Conservation (phyloP, 352 stramenopile genomes). For the Aphanomyces stellatus region DNA sequence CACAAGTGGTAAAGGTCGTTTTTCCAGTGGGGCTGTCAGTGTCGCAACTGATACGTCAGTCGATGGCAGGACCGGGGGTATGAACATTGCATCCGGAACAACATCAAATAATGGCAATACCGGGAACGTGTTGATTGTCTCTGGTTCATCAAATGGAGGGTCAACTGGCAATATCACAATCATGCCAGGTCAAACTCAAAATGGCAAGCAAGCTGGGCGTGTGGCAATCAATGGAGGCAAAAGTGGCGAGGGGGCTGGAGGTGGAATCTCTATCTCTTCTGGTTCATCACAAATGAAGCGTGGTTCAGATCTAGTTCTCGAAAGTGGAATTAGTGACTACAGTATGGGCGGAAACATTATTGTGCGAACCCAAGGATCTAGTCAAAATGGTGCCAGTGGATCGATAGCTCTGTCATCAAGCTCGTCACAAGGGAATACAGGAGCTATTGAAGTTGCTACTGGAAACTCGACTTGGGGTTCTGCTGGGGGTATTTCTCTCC, state of each 20-base stretch:
- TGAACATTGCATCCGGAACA: too few species aligned
- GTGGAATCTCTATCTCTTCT: constrained; percentile 23
- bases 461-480: constrained; percentile 23
- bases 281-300: constrained; percentile 19
- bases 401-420: constrained; percentile 19
- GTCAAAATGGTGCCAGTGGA: constrained; percentile 16
- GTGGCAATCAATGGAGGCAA: constrained; percentile 1
- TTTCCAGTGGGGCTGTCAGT: constrained; percentile 18
- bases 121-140: background rate
- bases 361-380: background rate
- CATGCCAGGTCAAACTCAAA: background rate
- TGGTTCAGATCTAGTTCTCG: constrained; percentile 19
- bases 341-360: constrained; percentile 16
- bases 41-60: background rate
- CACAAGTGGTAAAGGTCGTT: constrained; percentile 20
- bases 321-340: constrained; percentile 22
- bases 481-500: constrained; percentile 24
- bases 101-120: background rate
- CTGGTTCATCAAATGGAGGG: background rate
- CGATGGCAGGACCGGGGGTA: too few species aligned
- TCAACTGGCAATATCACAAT: background rate
- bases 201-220: background rate
- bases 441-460: constrained; percentile 20
- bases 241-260: constrained; percentile 23
- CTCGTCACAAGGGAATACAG: constrained; percentile 2